A percentile compares a stretch with the other conserved stretches of the same genome.
phyloP scores from a whole-genome alignment of 352 stramenopile genomes.

The Phytopythium helicoides region DNA sequence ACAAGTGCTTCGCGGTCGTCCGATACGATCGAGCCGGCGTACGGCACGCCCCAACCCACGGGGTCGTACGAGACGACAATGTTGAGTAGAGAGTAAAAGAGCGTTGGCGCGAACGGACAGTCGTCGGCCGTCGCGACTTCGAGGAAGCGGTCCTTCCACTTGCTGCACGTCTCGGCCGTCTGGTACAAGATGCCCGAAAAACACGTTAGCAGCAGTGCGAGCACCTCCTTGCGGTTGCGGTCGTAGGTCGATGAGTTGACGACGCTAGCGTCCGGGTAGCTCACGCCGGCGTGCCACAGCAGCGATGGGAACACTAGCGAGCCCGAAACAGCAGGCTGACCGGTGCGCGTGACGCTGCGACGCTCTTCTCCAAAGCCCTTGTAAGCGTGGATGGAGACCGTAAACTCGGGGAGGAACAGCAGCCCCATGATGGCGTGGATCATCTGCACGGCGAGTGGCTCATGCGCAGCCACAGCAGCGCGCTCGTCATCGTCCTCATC shows the following conservation, averaged over 20 bases:
- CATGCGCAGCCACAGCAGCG: constrained; percentile 1
- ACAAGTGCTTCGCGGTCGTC: constrained; percentile 90
- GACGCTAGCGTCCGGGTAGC: constrained; percentile 76
- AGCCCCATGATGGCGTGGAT: constrained; percentile 86
- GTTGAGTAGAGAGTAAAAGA: constrained; percentile 97
- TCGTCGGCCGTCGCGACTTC: constrained; percentile 86
- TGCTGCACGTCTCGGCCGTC: constrained; percentile 89
- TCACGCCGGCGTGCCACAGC: constrained; percentile 76
- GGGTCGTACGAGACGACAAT: constrained; percentile 94
- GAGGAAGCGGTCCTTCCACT: constrained; percentile 91
- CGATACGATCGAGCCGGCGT: constrained; percentile 85
- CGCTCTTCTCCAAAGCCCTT: constrained; percentile 79
- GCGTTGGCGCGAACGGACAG: constrained; percentile 91
- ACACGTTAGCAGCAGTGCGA: constrained; percentile 92
- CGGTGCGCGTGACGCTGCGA: constrained; percentile 56
- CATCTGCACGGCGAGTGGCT: constrained; percentile 70
- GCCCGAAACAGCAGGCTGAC: constrained; percentile 25
- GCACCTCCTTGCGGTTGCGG: constrained; percentile 95
- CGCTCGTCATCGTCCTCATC: constrained; percentile 29
- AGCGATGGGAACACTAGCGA: constrained; percentile 71
- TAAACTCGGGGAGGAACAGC: constrained; percentile 85
- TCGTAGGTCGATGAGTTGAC: constrained; percentile 78
- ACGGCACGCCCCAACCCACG: constrained; percentile 87
- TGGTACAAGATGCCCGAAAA: constrained; percentile 97
- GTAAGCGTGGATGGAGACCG: constrained; percentile 80